These are phyloP conservation scores for Elsinoe perseae DNA, from an alignment of 2,329 filamentous ascomycete genomes.

Conservation along the genomic window DNA sequence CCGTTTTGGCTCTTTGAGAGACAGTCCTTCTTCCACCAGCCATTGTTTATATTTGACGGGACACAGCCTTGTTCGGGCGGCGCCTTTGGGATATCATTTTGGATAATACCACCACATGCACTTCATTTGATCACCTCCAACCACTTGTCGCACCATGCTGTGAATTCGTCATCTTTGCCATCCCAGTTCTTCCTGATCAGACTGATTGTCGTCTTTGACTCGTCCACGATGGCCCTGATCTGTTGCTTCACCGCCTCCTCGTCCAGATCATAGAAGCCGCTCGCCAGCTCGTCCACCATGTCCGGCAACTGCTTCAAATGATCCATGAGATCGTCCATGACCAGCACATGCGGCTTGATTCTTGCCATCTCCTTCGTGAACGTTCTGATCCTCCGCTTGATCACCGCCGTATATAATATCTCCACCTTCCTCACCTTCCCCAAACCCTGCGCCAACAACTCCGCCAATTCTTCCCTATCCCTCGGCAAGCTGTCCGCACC, in stretches of 20 bases:
- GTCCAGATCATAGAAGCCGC: conserved; percentile 64
- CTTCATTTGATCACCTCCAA: conserved; percentile 25
- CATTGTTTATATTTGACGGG: neutral
- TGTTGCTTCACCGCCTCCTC: conserved; percentile 49
- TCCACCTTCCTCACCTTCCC: conserved; percentile 60
- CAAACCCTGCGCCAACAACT: conserved; percentile 56
- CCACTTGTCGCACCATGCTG: conserved; percentile 62
- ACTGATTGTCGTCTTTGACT: conserved; percentile 51
- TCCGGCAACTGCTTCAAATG: conserved; percentile 56
- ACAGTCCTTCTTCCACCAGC: neutral
- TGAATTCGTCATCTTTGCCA: conserved; percentile 65
- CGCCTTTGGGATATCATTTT: conserved; percentile 14
- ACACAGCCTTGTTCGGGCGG: conserved; percentile 9
- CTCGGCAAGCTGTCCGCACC: conserved; percentile 54
- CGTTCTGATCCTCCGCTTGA: conserved; percentile 61
- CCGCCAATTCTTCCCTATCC: conserved; percentile 58
- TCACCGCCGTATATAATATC: conserved; percentile 60
- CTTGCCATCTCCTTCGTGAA: conserved; percentile 35
- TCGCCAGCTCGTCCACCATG: conserved; percentile 61
- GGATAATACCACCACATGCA: conserved; percentile 1
- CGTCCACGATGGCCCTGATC: conserved; percentile 53
- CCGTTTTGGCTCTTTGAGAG: conserved; percentile 15
- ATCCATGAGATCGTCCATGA: conserved; percentile 49
- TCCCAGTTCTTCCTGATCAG: conserved; percentile 55
- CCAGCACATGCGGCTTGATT: conserved; percentile 27